phyloP scores from a whole-genome alignment of 2,329 filamentous ascomycete genomes.

The Beauveria sp. region DNA sequence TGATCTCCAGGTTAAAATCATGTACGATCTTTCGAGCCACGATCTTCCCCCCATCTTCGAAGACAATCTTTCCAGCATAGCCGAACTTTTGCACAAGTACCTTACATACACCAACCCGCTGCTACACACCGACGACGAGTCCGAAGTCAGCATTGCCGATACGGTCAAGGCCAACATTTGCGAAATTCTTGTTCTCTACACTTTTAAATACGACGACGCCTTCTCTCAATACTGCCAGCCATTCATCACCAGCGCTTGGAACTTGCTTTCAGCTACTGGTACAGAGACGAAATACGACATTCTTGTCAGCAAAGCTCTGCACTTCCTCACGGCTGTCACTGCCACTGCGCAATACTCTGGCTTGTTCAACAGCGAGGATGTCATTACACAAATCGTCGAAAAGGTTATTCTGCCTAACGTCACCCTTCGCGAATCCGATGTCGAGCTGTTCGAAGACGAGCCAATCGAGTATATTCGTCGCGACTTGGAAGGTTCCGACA shows the following conservation, averaged over 20 bases:
- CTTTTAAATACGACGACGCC: conserved; percentile 91
- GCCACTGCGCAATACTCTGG: conserved; percentile 69
- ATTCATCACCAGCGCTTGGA: conserved; percentile 89
- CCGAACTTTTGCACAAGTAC: conserved; percentile 82
- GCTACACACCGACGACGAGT: conserved; percentile 79
- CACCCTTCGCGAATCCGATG: conserved; percentile 79
- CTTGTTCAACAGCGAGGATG: conserved; percentile 75
- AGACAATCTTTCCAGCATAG: conserved; percentile 72
- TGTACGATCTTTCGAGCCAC: conserved; percentile 96
- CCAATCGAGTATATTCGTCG: conserved; percentile 96
- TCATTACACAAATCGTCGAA: conserved; percentile 81
- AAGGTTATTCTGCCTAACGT: conserved; percentile 95
- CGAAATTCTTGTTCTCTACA: conserved; percentile 80
- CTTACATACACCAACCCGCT: conserved; percentile 80
- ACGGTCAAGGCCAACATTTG: conserved; percentile 90
- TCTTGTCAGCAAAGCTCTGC: conserved; percentile 89
- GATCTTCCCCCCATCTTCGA: conserved; percentile 97
- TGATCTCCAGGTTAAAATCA: conserved; percentile 81
- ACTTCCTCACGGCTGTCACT: conserved; percentile 88
- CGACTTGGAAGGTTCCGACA: conserved; percentile 93
- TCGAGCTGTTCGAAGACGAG: conserved; percentile 96
- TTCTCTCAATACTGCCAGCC: conserved; percentile 73
- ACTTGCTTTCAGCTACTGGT: conserved; percentile 77
- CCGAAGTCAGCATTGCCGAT: conserved; percentile 76
- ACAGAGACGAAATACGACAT: conserved; percentile 89